Evolutionary conservation across 768 basidiomycete species (phyloP), one percentile per base, ranked within the genome.

Genomic region (Pulveroboletus frians): DNA sequence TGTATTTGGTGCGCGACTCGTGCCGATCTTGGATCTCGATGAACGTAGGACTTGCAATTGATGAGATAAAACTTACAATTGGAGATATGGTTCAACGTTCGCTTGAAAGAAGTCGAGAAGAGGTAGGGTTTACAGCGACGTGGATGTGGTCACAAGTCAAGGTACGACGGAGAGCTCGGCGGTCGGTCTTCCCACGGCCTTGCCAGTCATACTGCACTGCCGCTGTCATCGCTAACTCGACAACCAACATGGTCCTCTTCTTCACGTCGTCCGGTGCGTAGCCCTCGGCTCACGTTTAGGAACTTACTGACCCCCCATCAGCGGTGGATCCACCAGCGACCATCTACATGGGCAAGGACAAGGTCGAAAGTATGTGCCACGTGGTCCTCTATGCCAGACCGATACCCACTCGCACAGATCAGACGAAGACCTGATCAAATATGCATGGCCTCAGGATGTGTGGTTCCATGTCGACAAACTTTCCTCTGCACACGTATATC

Each of bases 401-500:
- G 47, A 49, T 41, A 14, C 40, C 67, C 49, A 69, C 50, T 30
- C 55, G 48, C 43, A 44, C 49, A 59, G 54, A 52, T 52, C 65
- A 98, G 95, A 99, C 71, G 95, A 98, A 67, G 93, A 96, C 42
- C 71, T 98, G 43, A 92, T 98, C 60, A 88, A 83, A 69, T 96
- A 92, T 60, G 93, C 88, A 7, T 87, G 85, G 85, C 85, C 88
- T 8, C 81, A 86, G 66, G 89, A 92, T 52, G 71, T 91, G 46
- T 91, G 89, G 91, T 96, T 98, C 56, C 96, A 98, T 68, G 96
- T 99, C 53, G 96, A 98, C 74, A 95, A 94, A 66, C 81, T 98
- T 26, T 95, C 92, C 0, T 96, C 93, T 3, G 93, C 94, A 1
- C 92, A 97, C 66, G 94, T 98, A 35, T 98, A 98, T 66, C 73